These are phyloP conservation scores for Hirsutella thompsonii DNA, from an alignment of 2,329 filamentous ascomycete genomes.

Conservation along the genomic window DNA sequence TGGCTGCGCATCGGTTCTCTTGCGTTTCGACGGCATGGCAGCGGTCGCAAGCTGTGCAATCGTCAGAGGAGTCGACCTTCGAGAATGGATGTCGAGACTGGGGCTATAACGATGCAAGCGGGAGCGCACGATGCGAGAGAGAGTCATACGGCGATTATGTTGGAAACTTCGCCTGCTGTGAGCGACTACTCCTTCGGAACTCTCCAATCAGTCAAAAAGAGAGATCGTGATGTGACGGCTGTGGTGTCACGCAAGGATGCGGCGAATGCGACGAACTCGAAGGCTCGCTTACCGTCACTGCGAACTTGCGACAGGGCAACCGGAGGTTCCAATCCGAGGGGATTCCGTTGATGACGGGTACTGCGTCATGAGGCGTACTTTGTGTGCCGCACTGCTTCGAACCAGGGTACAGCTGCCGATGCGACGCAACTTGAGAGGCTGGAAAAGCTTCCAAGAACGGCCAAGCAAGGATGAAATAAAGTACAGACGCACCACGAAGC, in stretches of 20 bases:
- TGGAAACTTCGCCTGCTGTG: too few species aligned
- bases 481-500: too few species aligned
- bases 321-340: conserved; percentile 1
- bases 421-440: background rate
- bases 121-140: background rate
- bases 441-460: too few species aligned
- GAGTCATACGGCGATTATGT: background rate
- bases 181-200: too few species aligned
- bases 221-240: too few species aligned
- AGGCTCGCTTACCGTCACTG: background rate
- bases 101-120: background rate
- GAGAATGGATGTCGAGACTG: background rate
- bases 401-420: background rate
- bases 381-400: background rate
- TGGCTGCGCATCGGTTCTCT: conserved; percentile 14
- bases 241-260: too few species aligned
- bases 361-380: background rate
- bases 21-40: conserved; percentile 26
- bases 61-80: background rate
- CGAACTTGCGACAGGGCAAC: background rate
- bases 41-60: background rate
- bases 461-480: background rate
- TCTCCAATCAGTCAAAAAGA: too few species aligned
- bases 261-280: too few species aligned
- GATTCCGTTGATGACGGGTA: background rate